A percentile compares a stretch with the other conserved stretches of the same genome.
Conservation (phyloP, 257 asterid species). For the Forsythia viridissima region DNA sequence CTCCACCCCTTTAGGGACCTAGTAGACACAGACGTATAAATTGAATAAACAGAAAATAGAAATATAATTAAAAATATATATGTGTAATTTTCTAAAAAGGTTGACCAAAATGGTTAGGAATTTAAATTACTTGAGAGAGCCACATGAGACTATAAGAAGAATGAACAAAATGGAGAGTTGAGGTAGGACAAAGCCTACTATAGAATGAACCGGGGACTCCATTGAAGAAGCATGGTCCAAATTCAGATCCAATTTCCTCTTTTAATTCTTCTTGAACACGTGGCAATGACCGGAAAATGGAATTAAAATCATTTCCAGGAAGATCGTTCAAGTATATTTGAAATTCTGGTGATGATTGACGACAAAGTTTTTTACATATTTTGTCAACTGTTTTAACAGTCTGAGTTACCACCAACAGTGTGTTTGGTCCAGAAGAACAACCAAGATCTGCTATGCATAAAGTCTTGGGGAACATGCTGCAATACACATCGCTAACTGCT, state of each 20-base stretch:
- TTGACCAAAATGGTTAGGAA: too few species aligned
- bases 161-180: conserved; percentile 59
- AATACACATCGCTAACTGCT: conserved; percentile 40
- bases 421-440: conserved; percentile 68
- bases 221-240: conserved; percentile 39
- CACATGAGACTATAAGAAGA: conserved; percentile 74
- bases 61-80: too few species aligned
- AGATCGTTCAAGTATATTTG: conserved; percentile 62
- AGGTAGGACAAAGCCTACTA: conserved; percentile 53
- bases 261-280: conserved; percentile 26
- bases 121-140: conserved; percentile 48
- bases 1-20: conserved; percentile 52
- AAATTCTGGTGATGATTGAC: conserved; percentile 39
- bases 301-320: conserved; percentile 67
- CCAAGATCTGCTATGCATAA: conserved; percentile 68
- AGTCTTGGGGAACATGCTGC: conserved; percentile 17
- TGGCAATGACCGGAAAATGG: conserved; percentile 47
- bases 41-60: background rate
- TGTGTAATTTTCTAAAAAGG: too few species aligned
- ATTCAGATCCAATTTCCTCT: conserved; percentile 27
- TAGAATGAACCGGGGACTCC: conserved; percentile 71
- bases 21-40: background rate
- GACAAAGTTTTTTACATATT: conserved; percentile 22
- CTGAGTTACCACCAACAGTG: conserved; percentile 37
- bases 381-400: conserved; percentile 26